phyloP scores from a whole-genome alignment of 331 rosid species.

The Malus hybrid region DNA sequence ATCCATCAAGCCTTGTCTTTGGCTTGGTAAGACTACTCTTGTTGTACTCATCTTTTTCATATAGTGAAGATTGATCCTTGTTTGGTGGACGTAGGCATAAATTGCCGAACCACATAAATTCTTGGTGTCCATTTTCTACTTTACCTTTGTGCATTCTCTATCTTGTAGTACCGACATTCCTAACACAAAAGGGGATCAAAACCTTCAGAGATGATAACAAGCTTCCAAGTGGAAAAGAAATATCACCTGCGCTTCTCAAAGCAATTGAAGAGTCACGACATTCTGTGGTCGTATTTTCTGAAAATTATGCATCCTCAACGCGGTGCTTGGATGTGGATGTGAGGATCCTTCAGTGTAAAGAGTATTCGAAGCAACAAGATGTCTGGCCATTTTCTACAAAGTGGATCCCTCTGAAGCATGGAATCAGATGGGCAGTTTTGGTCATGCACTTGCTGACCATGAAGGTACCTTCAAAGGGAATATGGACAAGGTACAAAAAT shows the following conservation, averaged over 20 bases:
- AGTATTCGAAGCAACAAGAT: not conserved
- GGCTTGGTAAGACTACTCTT: too few species aligned
- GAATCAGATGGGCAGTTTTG: not conserved
- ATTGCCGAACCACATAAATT: too few species aligned
- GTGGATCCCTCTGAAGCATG: not conserved
- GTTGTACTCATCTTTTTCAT: too few species aligned
- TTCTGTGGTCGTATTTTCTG: too few species aligned
- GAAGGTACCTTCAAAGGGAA: not conserved
- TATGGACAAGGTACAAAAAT: not conserved
- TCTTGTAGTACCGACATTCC: too few species aligned
- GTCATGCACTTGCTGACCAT: not conserved
- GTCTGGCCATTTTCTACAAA: not conserved
- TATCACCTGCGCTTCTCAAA: not conserved
- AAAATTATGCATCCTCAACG: too few species aligned
- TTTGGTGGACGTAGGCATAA: too few species aligned
- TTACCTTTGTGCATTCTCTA: too few species aligned
- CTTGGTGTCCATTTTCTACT: too few species aligned
- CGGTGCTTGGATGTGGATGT: not conserved
- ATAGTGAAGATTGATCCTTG: too few species aligned
- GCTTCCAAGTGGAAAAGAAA: not conserved
- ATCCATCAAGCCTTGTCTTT: too few species aligned
- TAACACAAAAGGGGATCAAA: not conserved
- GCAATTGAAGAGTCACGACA: not conserved
- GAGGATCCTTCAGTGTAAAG: not conserved
- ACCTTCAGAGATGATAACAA: not conserved